phyloP scores from a whole-genome alignment of 2,329 filamentous ascomycete species.

The Ophiostoma sp. region DNA sequence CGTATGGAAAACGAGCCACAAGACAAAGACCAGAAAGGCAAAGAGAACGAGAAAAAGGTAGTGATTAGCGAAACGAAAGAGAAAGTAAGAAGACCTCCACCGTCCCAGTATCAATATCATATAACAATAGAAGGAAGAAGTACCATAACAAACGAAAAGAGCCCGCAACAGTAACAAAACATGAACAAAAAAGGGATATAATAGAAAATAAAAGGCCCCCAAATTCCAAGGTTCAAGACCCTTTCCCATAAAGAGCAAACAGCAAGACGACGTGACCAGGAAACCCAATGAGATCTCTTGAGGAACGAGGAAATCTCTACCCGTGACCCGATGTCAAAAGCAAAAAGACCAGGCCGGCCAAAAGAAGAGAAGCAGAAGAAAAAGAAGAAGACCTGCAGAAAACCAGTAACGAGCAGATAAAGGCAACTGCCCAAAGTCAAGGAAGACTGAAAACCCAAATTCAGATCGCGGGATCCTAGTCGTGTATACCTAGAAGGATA shows the following conservation, averaged over 20 bases:
- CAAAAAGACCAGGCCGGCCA: no score
- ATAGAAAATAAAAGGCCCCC: slow-evolving; percentile 15
- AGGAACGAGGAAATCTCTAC: no score
- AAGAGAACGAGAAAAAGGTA: neutral
- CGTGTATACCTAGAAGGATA: neutral
- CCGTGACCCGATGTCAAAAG: no score
- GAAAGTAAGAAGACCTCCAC: neutral
- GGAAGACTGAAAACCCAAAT: neutral
- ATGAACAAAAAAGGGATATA: slow-evolving; percentile 10
- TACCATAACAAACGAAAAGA: neutral
- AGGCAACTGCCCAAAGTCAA: neutral
- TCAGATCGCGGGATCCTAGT: neutral
- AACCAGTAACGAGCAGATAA: neutral
- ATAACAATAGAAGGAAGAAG: neutral
- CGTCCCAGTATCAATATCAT: neutral
- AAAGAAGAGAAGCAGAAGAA: neutral
- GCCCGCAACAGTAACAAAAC: neutral
- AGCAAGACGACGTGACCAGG: neutral
- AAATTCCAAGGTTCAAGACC: slow-evolving; percentile 9
- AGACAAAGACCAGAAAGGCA: neutral
- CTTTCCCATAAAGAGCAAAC: neutral
- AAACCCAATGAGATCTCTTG: neutral
- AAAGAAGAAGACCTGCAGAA: neutral
- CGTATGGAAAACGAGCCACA: neutral
- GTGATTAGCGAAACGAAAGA: neutral